Evolutionary conservation across 345 rosid species (phyloP).

Genomic region (Adansonia digitata): DNA sequence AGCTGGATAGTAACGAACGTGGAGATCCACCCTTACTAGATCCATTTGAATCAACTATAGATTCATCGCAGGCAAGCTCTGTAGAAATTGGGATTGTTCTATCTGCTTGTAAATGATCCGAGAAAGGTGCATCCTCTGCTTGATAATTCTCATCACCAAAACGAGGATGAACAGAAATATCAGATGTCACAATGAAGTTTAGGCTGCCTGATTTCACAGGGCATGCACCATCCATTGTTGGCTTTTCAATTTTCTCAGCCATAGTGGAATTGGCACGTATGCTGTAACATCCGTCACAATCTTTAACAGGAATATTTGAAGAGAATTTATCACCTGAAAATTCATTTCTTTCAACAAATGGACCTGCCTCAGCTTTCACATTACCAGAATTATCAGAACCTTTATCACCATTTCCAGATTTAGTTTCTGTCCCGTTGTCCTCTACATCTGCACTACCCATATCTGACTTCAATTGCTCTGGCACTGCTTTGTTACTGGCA

Average conservation of each 20-base stretch:
- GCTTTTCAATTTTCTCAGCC: constrained; percentile 26
- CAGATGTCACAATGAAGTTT: constrained; percentile 6
- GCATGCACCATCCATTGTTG: constrained; percentile 17
- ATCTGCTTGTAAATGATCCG: constrained; percentile 27
- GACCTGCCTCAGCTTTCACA: constrained; percentile 11
- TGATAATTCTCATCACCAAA: constrained; percentile 15
- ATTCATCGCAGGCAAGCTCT: constrained; percentile 21
- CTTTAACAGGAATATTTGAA: constrained; percentile 30
- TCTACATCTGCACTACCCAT: constrained; percentile 12
- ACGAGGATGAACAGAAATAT: constrained; percentile 7
- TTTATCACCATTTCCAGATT: constrained; percentile 21
- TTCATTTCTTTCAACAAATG: constrained; percentile 25
- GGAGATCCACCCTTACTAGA: constrained; percentile 28
- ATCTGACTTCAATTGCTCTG: constrained; percentile 24
- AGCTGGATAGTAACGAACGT: constrained; percentile 31
- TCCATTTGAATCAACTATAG: constrained; percentile 19
- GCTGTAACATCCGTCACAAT: constrained; percentile 20
- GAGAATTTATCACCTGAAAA: constrained; percentile 35
- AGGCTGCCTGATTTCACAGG: constrained; percentile 8
- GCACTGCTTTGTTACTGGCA: constrained; percentile 27
- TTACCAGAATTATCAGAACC: constrained; percentile 20
- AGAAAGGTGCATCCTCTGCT: constrained; percentile 14
- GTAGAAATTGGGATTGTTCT: constrained; percentile 33
- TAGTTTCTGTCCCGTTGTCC: constrained; percentile 15
- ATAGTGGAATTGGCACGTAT: constrained; percentile 13